Conservation (phyloP, 345 rosid species). For the Jatropha curcas region DNA sequence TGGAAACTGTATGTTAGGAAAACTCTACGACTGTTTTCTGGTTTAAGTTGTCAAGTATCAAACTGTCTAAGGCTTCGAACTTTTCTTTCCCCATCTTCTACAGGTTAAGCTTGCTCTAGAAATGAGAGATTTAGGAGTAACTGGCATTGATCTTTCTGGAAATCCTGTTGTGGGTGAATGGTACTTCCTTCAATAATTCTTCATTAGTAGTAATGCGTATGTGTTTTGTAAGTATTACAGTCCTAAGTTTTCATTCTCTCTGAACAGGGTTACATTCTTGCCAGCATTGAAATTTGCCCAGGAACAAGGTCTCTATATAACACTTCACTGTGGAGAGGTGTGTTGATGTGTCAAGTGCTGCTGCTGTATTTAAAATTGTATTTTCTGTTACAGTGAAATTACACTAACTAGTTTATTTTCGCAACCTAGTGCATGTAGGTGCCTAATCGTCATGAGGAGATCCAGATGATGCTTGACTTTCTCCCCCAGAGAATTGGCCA, state of each 20-base stretch:
- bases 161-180: conserved; percentile 88
- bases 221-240: background rate
- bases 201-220: background rate
- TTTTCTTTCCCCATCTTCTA: conserved; percentile 4
- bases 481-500: conserved; percentile 86
- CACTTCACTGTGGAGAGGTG: conserved; percentile 99
- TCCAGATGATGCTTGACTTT: conserved; percentile 82
- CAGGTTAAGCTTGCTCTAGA: conserved; percentile 91
- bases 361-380: background rate
- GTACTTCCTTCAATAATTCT: conserved; percentile 35
- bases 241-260: conserved; percentile 20
- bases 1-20: conserved; percentile 76
- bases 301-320: conserved; percentile 70
- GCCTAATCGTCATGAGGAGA: conserved; percentile 68
- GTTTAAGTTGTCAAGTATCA: conserved; percentile 2
- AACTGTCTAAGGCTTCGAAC: conserved; percentile 9
- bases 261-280: conserved; percentile 69
- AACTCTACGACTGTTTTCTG: background rate
- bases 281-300: conserved; percentile 76
- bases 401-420: conserved; percentile 35
- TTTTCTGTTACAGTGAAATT: conserved; percentile 18
- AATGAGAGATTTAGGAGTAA: conserved; percentile 72
- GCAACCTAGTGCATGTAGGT: conserved; percentile 81
- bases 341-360: conserved; percentile 22
- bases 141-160: conserved; percentile 97